phyloP scores from a whole-genome alignment of 192 early-diverging fungal genomes.

The Coemansia sp. region DNA sequence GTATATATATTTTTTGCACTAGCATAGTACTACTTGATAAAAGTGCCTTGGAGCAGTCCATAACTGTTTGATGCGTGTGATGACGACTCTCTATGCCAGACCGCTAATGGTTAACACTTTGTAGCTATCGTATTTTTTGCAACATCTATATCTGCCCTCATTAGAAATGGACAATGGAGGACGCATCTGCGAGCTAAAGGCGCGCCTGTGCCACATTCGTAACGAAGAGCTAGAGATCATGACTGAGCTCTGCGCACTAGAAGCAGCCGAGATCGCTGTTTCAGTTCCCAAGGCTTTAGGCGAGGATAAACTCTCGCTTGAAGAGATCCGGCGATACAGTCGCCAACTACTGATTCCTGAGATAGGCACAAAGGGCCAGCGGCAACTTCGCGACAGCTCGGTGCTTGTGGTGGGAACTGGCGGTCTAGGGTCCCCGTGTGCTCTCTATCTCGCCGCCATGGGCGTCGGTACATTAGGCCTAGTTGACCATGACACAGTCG shows the following conservation, averaged over 20 bases:
- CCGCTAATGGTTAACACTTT: neutral
- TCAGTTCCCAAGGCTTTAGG: neutral
- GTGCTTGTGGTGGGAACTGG: slow-evolving; percentile 93
- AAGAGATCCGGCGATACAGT: slow-evolving; percentile 79
- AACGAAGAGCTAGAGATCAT: slow-evolving; percentile 42
- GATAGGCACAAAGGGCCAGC: slow-evolving; percentile 72
- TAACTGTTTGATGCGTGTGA: neutral
- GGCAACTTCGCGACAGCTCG: slow-evolving; percentile 67
- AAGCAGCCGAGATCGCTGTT: slow-evolving; percentile 6
- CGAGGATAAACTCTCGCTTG: slow-evolving; percentile 55
- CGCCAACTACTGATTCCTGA: slow-evolving; percentile 84
- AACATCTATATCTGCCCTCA: neutral
- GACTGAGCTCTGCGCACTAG: slow-evolving; percentile 32
- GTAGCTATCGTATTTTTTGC: neutral
- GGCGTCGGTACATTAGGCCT: slow-evolving; percentile 89
- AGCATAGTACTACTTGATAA: too few species aligned
- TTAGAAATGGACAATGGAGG: slow-evolving; percentile 5
- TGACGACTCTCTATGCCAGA: too few species aligned
- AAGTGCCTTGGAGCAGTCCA: neutral
- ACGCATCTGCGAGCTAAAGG: slow-evolving; percentile 10
- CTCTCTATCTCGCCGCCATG: slow-evolving; percentile 85
- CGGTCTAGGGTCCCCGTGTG: slow-evolving; percentile 86
- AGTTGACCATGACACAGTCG: slow-evolving; percentile 90
- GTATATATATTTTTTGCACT: neutral
- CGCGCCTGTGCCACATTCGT: slow-evolving; percentile 22